phyloP scores from a whole-genome alignment of 345 rosid species.

The Populus nigra region DNA sequence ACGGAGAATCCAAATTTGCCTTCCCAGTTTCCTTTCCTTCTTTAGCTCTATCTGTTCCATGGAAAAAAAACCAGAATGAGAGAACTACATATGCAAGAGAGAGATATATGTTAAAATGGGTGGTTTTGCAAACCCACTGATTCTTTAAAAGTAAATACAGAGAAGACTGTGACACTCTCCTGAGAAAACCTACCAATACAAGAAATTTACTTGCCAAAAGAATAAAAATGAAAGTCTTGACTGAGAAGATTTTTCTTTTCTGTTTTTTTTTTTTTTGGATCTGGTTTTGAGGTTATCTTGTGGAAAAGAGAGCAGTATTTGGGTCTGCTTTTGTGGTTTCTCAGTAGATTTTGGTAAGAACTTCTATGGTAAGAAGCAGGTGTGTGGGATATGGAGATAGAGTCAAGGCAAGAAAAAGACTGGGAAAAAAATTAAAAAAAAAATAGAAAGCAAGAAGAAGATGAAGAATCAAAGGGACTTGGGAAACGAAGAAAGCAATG shows the following conservation, averaged over 20 bases:
- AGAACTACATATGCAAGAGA: background rate
- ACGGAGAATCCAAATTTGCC: slow-evolving; percentile 32
- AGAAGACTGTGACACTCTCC: background rate
- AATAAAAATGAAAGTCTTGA: slow-evolving; percentile 1
- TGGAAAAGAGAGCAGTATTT: background rate
- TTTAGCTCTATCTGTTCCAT: slow-evolving; percentile 25
- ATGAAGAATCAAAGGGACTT: background rate
- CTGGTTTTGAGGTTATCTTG: slow-evolving; percentile 18
- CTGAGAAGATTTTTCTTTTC: background rate
- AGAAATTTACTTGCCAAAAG: slow-evolving; percentile 8
- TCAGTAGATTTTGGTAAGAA: slow-evolving; percentile 9
- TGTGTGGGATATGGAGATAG: slow-evolving; percentile 3
- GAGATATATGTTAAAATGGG: background rate
- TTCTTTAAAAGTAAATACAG: background rate
- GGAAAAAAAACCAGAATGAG: slow-evolving; percentile 1
- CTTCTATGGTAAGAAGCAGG: slow-evolving; percentile 20
- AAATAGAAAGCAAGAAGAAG: background rate
- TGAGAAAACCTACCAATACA: background rate
- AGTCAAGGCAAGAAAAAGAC: slow-evolving; percentile 2
- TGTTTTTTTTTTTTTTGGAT: slow-evolving; percentile 11
- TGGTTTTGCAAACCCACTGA: slow-evolving; percentile 1
- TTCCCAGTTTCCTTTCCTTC: slow-evolving; percentile 19
- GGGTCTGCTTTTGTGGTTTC: slow-evolving; percentile 5
- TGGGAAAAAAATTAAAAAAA: background rate
- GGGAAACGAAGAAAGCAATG: background rate